These are phyloP conservation scores for Microstegium vimineum DNA, from an alignment of 176 grass and related monocot species.

Conservation along the genomic window DNA sequence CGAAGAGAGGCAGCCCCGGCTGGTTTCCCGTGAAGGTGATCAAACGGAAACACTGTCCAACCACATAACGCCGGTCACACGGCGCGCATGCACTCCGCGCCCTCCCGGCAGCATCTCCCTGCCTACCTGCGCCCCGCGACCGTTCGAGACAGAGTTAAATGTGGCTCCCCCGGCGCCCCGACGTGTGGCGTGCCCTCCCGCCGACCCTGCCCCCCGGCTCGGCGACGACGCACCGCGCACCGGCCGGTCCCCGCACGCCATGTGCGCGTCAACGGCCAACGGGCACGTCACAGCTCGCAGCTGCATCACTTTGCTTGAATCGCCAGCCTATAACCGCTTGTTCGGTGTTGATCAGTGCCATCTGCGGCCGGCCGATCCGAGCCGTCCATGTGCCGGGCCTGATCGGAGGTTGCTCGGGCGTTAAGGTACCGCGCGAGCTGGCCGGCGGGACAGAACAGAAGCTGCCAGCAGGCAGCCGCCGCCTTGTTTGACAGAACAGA, in stretches of 20 bases:
- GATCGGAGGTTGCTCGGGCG: background rate
- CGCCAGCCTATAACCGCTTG: background rate
- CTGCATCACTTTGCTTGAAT: too few relatives aligned
- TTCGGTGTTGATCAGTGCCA: too few relatives aligned
- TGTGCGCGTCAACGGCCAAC: background rate
- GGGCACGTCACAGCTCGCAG: background rate
- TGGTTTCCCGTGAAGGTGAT: conserved; percentile 36
- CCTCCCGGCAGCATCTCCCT: background rate
- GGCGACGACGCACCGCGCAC: background rate
- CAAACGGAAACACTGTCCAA: background rate
- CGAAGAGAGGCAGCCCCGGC: background rate
- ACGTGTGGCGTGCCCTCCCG: background rate
- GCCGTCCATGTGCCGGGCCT: background rate
- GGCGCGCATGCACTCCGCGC: background rate
- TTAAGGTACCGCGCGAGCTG: background rate
- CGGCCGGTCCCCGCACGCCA: background rate
- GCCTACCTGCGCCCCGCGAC: background rate
- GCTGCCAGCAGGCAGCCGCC: background rate
- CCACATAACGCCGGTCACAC: conserved; percentile 36
- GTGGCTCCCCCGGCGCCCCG: background rate
- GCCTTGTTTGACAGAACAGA: background rate
- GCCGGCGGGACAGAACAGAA: background rate
- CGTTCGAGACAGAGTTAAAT: background rate
- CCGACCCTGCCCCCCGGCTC: background rate
- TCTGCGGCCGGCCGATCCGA: background rate